Base-by-base conservation (phyloP, 108 stramenopile species). In the Skeletonema menzelii region DNA sequence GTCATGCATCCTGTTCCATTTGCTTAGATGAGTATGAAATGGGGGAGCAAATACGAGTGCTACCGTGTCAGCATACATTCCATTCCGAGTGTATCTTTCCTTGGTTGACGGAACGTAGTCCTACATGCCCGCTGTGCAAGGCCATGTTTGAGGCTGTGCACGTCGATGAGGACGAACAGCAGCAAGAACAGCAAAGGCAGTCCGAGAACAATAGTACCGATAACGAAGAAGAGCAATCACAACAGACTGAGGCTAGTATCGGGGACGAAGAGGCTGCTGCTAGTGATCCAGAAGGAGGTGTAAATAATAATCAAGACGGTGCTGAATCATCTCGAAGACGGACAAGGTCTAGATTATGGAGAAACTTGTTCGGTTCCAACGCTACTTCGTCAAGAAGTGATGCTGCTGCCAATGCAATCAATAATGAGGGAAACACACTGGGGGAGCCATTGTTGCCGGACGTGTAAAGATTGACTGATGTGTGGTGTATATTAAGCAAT, bases 11-110 rank as follows among this genome's bases (percentile, higher is more conserved):
- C 2, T 97, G 97, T 84, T 86, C 93, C 24, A 91, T 97, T 53
- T 97, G 97, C 62, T 61, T 97, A 14, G 95, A 94, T 32, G 96
- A 95, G 53, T 95, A 92, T 73, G 87, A 92, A 69, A 59, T 84
- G 15, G 85, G 82, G 7, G 91, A 93, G 28, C 76, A 69, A 26
- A 69, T 93, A 13, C 83, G 87, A 42, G 75, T 89, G n/a, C 62
- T 97, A 34, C 94, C 95, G 1, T 97, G 97, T 69, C 66, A 76
- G 5, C 97, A 97, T 75, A 56, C 76, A 38, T 97, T 93, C 76
- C 97, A 97, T 72, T 76, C 75, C 27, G 86, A 92, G 13, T 97
- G 97, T 73, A 86, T 97, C 27, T 82, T 96, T 27, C 93, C 90
- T 1, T 97, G 97, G 97, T 76, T 97, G 70, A 93, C 91, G 15